Evolutionary conservation across 306 rosid species (phyloP), one percentile per base, ranked within the genome.

Genomic region (Senna tora): DNA sequence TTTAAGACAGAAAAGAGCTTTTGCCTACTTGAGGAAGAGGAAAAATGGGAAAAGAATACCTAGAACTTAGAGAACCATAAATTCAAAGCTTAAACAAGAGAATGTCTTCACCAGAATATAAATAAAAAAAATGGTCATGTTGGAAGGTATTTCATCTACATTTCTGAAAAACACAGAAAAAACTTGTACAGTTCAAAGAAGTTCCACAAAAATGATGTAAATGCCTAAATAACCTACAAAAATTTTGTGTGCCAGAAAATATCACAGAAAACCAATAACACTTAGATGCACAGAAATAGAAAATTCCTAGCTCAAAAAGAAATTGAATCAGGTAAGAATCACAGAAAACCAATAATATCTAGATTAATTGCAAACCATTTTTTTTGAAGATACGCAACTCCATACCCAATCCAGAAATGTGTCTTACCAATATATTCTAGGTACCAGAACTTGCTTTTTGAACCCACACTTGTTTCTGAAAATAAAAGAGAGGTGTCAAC

Each of bases 381-480:
- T 69, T 42, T 33, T 69, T 34, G 22, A 71, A 59, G 75, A 33
- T 19, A 82, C 10, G 75, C 42, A 60, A 59, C 58, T n/a, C 51
- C 54, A 74, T 56, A 33, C 38, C 50, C 21, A 38, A 32, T 61
- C 33, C 79, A 76, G 64, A 77, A 80, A 74, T 52, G 57, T 52
- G 22, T 73, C 86, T 83, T 80, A 90, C 96, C 89, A 68, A 80
- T 70, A 73, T 59, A 77, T 34, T 69, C 77, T 78, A 90, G 17
- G 89, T 80, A 74, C 92, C 96, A 78, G 91, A 84, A 84, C 91
- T 84, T 25, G 91, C 81, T 79, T 90, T 90, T 77, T 87, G 93
- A 80, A 90, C 88, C 96, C 96, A 90, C 63, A 90, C 88, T 83
- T 87, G 92, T 79, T 85, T 90, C 96, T 90, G 91, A 86, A 81